Evolutionary conservation across 805 yeast species (phyloP).

Genomic region (Candida parachauliodes): DNA sequence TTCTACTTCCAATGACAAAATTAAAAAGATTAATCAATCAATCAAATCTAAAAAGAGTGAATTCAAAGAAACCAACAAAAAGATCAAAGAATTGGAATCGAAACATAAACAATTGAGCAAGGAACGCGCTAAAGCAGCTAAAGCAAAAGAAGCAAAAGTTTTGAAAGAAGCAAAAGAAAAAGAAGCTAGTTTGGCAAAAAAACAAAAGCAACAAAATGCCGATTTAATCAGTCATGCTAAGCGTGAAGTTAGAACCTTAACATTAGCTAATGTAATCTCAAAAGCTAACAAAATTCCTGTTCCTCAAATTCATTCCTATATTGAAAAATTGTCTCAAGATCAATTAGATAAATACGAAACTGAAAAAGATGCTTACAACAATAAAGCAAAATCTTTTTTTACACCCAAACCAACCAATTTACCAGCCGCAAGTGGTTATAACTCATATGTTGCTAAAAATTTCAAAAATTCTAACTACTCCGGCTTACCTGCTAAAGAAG

Average conservation of each 20-base stretch:
- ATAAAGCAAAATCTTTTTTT: constrained; percentile 18
- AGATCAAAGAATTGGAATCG: constrained; percentile 16
- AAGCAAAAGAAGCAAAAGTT: constrained; percentile 10
- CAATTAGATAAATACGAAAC: constrained; percentile 25
- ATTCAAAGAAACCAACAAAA: not conserved
- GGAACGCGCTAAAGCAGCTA: constrained; percentile 8
- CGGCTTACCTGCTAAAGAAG: constrained; percentile 16
- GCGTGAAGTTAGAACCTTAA: constrained; percentile 18
- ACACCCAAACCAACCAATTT: constrained; percentile 30
- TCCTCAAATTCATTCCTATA: constrained; percentile 16
- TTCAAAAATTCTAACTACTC: constrained; percentile 15
- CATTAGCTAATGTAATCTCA: constrained; percentile 7
- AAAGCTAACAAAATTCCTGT: constrained; percentile 11
- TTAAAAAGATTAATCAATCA: too few species aligned
- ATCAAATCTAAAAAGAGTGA: too few species aligned
- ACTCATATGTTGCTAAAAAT: constrained; percentile 25
- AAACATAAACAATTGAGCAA: constrained; percentile 11
- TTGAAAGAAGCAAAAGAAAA: constrained; percentile 10
- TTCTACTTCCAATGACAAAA: too few species aligned
- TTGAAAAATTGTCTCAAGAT: constrained; percentile 23
- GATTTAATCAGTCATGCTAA: constrained; percentile 18
- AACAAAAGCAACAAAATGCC: constrained; percentile 14
- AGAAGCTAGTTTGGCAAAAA: constrained; percentile 10
- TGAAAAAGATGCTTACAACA: constrained; percentile 28
- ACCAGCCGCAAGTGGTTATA: constrained; percentile 26